Evolutionary conservation across 331 rosid species (phyloP), one percentile per base, ranked within the genome.

Genomic region (Spiraea crenata): DNA sequence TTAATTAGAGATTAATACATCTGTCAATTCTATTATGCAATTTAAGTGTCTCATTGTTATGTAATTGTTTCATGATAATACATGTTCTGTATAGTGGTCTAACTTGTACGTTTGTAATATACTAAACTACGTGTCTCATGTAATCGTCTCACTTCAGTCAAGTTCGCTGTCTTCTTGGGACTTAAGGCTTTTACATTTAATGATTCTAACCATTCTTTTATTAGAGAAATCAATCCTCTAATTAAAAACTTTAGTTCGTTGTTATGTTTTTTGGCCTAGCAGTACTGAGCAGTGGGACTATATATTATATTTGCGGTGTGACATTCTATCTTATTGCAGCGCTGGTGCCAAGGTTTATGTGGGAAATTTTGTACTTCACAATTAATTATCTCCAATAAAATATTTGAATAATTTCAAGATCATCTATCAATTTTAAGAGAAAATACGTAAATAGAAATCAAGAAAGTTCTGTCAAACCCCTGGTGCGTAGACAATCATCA

Each of bases 251-350:
- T 35, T 3, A 58, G 20, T 7, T 58, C 13, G 45, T 58, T 58
- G 40, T 5, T 5, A 3, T 54, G 58, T 8, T 12, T 54, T 19
- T 54, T 34, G 10, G 19, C 58, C 58, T 13, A 9, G 11, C 9
- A 54, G 19, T n/a, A 52, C 13, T 2, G 10, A 19, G 37, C 13
- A 34, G 8, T 54, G 3, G 58, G 25, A 57, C 62, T 37, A 54
- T 14, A 46, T 34, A 8, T 20, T 20, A 19, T 4, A 8, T 51
- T 11, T 67, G 42, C 17, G 49, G 19, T 38, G 72, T 52, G 14
- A 67, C 49, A 50, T 67, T 50, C 9, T 11, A 51, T 67, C 19
- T 51, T 67, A 38, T 67, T 67, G 38, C 37, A 17, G 20, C 37
- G 49, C 38, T 51, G 14, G 61, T 6, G 61, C 49, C 49, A 38